Evolutionary conservation across 208 protist genomes (phyloP), one percentile per base, ranked within the genome.

Genomic region (Trypanosoma mega): DNA sequence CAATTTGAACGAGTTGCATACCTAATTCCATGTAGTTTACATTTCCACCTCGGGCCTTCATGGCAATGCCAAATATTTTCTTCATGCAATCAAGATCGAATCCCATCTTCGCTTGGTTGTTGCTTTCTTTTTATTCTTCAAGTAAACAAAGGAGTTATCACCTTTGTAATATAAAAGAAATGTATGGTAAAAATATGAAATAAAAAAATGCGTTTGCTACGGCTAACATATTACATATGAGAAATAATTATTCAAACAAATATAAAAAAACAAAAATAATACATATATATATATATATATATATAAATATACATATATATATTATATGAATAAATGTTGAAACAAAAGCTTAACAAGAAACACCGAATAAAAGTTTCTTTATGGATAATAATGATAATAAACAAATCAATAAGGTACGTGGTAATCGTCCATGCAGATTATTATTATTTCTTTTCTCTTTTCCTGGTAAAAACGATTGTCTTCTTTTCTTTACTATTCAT

Each of bases 11-110:
- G 1, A 72, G 72, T 27, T 72, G 59, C 63, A 70, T 65, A 57
- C 64, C 72, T 9, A 84, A 43, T 18, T 26, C 48, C 45, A 78
- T 48, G 68, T 69, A 81, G 50, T 76, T 47, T 0, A 75, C 49
- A 14, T 73, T 29, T 23, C 62, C 64, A 37, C 59, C 59, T n/a
- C 72, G 57, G 55, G 55, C 65, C 27, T 53, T 61, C 30, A 1
- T 50, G 50, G 62, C 53, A 5, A 41, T 46, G 30, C 47, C 54
- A 61, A 56, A 78, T 31, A 76, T 44, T 26, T 67, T 37, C 46
- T 61, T 60, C 14, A 77, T 67, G 27, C 74, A 88, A 33, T 54
- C 59, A 50, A 71, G 64, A 36, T 75, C 80, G 47, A 77, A 66
- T 3, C 50, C 51, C 74, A 76, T 82, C 50, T 47, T 67, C 54